A percentile compares a stretch with the other conserved stretches of the same genome.
Evolutionary conservation across 805 yeast genomes (phyloP).

Genomic region (Sungouiella thailandica): DNA sequence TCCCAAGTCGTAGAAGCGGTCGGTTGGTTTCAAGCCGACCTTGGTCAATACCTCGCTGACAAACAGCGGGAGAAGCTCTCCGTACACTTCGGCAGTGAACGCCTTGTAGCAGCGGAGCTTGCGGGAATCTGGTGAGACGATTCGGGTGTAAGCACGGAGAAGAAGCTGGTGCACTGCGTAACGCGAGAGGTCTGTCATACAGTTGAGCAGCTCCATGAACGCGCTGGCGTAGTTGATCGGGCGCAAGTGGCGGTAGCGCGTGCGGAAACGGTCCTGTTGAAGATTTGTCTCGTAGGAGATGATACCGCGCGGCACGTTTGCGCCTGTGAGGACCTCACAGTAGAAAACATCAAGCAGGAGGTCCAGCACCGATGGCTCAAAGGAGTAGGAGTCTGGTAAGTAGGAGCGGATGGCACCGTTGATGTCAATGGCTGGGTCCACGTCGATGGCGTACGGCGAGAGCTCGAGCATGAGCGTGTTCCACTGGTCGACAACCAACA

Average conservation of each 20-base stretch:
- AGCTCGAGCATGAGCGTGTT: conserved; percentile 34
- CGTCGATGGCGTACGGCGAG: conserved; percentile 24
- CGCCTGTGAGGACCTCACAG: conserved; percentile 14
- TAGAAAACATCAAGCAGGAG: conserved; percentile 11
- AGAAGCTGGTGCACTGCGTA: conserved; percentile 53
- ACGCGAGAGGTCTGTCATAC: conserved; percentile 8
- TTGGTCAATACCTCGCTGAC: conserved; percentile 57
- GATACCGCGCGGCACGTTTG: conserved; percentile 4
- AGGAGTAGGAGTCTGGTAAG: conserved; percentile 7
- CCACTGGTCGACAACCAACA: conserved; percentile 38
- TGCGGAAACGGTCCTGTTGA: neutral
- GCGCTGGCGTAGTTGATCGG: conserved; percentile 15
- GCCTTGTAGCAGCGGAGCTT: conserved; percentile 71
- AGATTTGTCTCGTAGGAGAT: neutral
- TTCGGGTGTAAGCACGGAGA: conserved; percentile 67
- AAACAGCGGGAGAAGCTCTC: conserved; percentile 80
- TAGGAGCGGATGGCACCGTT: conserved; percentile 12
- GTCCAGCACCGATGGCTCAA: conserved; percentile 9
- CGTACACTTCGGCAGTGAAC: conserved; percentile 86
- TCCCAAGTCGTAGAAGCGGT: conserved; percentile 80
- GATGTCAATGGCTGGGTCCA: conserved; percentile 14
- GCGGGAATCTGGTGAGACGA: conserved; percentile 69
- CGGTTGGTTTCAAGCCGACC: conserved; percentile 48
- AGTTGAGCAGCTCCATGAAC: conserved; percentile 13
- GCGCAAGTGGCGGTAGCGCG: conserved; percentile 14